Base-by-base conservation (phyloP, 1,284 basidiomycete genomes). In the Apiotrichum porosum region DNA sequence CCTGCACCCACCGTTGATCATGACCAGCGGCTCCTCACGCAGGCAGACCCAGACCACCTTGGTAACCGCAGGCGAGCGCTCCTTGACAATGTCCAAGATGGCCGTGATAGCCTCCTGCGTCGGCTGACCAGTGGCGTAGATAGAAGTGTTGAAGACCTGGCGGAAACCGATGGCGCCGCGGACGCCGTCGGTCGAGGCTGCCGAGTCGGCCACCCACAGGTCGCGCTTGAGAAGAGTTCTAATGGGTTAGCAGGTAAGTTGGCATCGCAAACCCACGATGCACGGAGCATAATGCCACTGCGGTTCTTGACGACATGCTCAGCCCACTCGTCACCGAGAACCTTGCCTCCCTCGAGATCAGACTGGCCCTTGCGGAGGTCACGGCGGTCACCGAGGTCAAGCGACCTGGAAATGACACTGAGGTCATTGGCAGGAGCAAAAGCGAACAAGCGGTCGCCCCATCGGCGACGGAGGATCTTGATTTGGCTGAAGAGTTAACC, bases 161-260 rank as follows among this genome's bases (percentile, higher is more conserved):
- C 94, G 82, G 78, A 97, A 97, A 66, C 97, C 97, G 72, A 91
- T 86, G 2, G 90, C 91, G 9, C 95, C 95, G 1, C 89, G 84
- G 37, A 98, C 80, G 42, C 80, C 83, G 51, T 83, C 76, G 24
- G 81, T 59, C 6, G 71, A 80, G 19, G 83, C 78, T 0, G 70
- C 72, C 34, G 83, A 83, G 65, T 89, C 83, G 17, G 81, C 79
- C 22, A 84, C 74, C 92, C 93, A 95, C 64, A 87, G 83, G 68
- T 95, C 92, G 13, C 87, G 89, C 75, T 97, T 97, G 61, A 68
- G 55, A 9, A 57, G 42, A 2, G 49, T 56, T 14, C 49, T 47
- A 39, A 15, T n/a, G 37, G 18, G 31, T 49, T n/a, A 51, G 40
- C 32, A 6, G 4, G 12, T 14, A 31, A 28, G 19, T 35, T 18